phyloP scores from a whole-genome alignment of 805 yeast genomes.

The Ogataea chonburiensis region DNA sequence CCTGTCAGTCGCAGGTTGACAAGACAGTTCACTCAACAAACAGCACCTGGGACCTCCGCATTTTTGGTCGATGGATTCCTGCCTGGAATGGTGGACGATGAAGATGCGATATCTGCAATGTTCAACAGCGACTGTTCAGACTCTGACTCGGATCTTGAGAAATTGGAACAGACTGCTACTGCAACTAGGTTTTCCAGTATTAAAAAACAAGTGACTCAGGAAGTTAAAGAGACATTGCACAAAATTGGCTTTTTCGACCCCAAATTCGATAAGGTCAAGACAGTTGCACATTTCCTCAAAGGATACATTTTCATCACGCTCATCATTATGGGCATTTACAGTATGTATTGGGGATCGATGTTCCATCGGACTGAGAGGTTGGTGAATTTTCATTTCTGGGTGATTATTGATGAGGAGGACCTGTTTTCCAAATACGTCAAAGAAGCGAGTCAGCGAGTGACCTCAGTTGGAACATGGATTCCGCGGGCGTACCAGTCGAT shows the following conservation, averaged over 20 bases:
- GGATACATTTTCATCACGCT: constrained; percentile 34
- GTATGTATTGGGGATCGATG: constrained; percentile 46
- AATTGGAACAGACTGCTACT: constrained; percentile 1
- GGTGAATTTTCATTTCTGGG: constrained; percentile 34
- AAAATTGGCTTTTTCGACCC: constrained; percentile 31
- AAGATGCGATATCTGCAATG: constrained; percentile 21
- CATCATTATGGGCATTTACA: constrained; percentile 36
- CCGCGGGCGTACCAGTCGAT: constrained; percentile 31
- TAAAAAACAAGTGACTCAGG: constrained; percentile 18
- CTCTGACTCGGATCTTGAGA: constrained; percentile 4
- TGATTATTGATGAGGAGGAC: constrained; percentile 34
- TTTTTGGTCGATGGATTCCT: constrained; percentile 15
- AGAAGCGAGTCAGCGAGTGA: constrained; percentile 23
- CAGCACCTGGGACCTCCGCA: constrained; percentile 13
- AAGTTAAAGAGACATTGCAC: constrained; percentile 20
- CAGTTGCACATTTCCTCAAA: constrained; percentile 19
- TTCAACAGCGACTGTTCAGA: constrained; percentile 16
- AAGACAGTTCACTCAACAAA: constrained; percentile 18
- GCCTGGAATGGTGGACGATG: constrained; percentile 15
- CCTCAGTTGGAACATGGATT: constrained; percentile 20
- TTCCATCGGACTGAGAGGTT: constrained; percentile 31
- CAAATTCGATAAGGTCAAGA: constrained; percentile 18
- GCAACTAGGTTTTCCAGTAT: constrained; percentile 15
- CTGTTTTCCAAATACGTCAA: constrained; percentile 26
- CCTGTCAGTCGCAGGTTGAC: constrained; percentile 7